Base-by-base conservation (phyloP, 192 early-diverging fungal species). In the Pilaira anomala region DNA sequence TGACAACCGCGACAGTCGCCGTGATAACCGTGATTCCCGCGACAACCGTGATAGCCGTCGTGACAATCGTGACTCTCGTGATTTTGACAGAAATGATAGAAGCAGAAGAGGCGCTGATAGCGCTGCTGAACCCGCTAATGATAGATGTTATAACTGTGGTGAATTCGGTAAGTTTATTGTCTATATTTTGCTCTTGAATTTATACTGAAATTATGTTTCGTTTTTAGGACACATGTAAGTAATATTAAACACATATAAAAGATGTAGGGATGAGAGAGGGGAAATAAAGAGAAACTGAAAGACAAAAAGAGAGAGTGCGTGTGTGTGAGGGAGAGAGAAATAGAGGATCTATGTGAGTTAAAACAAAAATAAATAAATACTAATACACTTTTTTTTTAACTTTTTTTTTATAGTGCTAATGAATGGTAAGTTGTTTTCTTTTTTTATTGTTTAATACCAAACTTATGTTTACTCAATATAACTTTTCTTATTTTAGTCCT, bases 61-160 rank as follows among this genome's bases (percentile, higher is more conserved):
- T 50, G 8, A 25, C 22, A 22, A 9, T 50, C 19, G 25, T 50
- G 25, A 36, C 11, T 2, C 14, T 25, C 26, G 51, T 30, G 25
- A 53, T 53, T 29, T 14, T 53, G 51, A 7, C 28, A 53, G 63
- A 25, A 51, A 30, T 28, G 44, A 39, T 9, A 44, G 36, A 26
- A 12, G n/a, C 29, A 45, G 33, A 9, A 16, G 61, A 33, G 45
- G 54, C 36, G 29, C n/a, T 53, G 29, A 42, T 41, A 39, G 30
- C 40, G 55, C 44, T 40, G 14, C 25, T 45, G 30, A 22, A 7
- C n/a, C 33, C 11, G 21, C 16, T 21, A 26, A 44, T 51, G 71
- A 73, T 21, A 50, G 65, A 14, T 73, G 71, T 45, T 73, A 73
- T 48, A 73, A 73, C 55, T 73, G 71, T 56, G 71, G 71, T 9